Evolutionary conservation across 2,329 filamentous ascomycete species (phyloP).

Genomic region (Scedosporium minutisporum): DNA sequence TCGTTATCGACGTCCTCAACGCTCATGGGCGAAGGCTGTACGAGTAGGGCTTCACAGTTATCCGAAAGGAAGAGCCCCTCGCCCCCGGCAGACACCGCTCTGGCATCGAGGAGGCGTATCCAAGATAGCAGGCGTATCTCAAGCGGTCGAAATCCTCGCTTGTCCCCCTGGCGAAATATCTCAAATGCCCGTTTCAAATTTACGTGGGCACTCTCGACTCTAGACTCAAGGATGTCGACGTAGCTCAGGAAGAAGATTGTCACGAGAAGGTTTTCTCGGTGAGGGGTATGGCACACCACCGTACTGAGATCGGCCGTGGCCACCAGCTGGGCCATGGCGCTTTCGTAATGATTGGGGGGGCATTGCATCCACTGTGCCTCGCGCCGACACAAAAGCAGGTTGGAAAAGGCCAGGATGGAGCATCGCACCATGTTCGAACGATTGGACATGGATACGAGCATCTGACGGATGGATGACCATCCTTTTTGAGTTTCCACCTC

Average conservation of each 20-base stretch:
- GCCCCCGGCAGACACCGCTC: conserved; percentile 45
- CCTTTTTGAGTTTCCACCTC: conserved; percentile 43
- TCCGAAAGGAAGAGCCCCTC: conserved; percentile 40
- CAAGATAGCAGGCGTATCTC: conserved; percentile 42
- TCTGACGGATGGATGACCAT: conserved; percentile 38
- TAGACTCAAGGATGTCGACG: conserved; percentile 35
- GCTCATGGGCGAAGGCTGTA: conserved; percentile 31
- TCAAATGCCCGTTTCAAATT: conserved; percentile 39
- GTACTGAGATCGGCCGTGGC: conserved; percentile 9
- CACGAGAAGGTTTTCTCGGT: conserved; percentile 34
- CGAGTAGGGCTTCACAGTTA: conserved; percentile 40
- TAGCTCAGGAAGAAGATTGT: conserved; percentile 45
- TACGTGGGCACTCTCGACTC: conserved; percentile 34
- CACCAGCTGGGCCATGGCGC: conserved; percentile 22
- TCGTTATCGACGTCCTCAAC: neutral
- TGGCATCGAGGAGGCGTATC: conserved; percentile 44
- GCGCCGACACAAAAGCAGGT: conserved; percentile 28
- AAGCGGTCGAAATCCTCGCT: conserved; percentile 23
- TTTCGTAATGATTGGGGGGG: conserved; percentile 27
- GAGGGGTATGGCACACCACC: conserved; percentile 18
- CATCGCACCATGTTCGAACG: conserved; percentile 35
- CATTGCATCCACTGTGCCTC: conserved; percentile 21
- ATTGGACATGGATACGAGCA: conserved; percentile 35
- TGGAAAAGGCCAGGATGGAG: conserved; percentile 42
- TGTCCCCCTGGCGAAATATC: conserved; percentile 32